Conservation (phyloP, 2,329 filamentous ascomycete species). For the Colletotrichum zoysiae region DNA sequence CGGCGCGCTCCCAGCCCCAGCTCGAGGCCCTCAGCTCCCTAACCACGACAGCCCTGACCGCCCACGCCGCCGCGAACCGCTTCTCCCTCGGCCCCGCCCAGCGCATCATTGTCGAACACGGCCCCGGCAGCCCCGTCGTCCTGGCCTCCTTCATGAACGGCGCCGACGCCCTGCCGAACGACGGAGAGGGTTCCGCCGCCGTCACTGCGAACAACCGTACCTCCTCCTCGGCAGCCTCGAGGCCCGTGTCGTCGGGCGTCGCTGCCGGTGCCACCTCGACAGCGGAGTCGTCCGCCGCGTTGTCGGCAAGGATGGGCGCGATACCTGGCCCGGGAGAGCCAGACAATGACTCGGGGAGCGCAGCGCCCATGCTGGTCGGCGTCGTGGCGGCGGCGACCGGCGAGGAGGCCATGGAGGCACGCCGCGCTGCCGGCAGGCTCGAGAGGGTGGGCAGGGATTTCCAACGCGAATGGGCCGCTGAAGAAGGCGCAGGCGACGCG, state of each 20-base stretch:
- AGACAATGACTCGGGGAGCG: conserved; percentile 34
- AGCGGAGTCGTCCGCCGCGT: conserved; percentile 8
- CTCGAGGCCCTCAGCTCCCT: conserved; percentile 66
- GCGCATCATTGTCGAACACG: conserved; percentile 71
- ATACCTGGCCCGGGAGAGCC: conserved; percentile 25
- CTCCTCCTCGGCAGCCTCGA: conserved; percentile 22
- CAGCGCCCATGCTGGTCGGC: conserved; percentile 66
- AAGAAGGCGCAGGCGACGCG: conserved; percentile 43
- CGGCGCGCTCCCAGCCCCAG: conserved; percentile 58
- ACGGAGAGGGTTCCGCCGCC: conserved; percentile 25
- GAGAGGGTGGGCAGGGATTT: conserved; percentile 68
- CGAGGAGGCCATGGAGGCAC: conserved; percentile 63
- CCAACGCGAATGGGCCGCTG: conserved; percentile 64
- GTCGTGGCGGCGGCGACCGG: conserved; percentile 65
- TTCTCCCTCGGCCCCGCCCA: conserved; percentile 66
- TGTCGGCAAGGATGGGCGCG: conserved; percentile 12
- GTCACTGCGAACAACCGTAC: conserved; percentile 13
- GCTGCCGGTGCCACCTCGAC: conserved; percentile 21
- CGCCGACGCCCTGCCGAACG: conserved; percentile 40
- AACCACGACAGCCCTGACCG: conserved; percentile 64
- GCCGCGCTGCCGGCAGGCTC: conserved; percentile 64
- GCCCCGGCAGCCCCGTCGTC: conserved; percentile 56
- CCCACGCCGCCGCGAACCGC: conserved; percentile 65
- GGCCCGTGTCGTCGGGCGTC: conserved; percentile 17
- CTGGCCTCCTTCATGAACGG: conserved; percentile 62